Evolutionary conservation across 371 early-diverging fungal species (phyloP).

Genomic region (Rhizopus stolonifer): DNA sequence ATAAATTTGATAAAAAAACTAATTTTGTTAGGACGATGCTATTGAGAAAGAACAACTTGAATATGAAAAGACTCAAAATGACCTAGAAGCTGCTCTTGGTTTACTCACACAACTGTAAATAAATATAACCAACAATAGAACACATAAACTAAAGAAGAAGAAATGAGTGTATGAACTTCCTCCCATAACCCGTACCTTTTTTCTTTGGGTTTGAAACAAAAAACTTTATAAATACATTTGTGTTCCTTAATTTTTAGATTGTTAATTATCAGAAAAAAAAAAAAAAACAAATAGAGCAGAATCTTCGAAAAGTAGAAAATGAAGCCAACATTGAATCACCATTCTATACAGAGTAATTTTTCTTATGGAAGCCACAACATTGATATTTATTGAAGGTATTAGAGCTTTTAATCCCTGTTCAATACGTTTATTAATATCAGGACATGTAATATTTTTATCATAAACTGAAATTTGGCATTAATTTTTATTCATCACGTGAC

Average conservation of each 20-base stretch:
- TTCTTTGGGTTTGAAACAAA: too few relatives aligned
- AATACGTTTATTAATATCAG: constrained; percentile 97
- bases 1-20: not conserved
- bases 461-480: too few relatives aligned
- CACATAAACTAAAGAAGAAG: not conserved
- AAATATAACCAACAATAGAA: too few relatives aligned
- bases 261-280: too few relatives aligned
- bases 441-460: constrained; percentile 92
- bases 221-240: too few relatives aligned
- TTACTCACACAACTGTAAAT: constrained; percentile 34
- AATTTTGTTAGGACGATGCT: constrained; percentile 13
- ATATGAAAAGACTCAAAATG: constrained; percentile 46
- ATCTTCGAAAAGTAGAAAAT: constrained; percentile 98
- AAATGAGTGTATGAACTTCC: too few relatives aligned
- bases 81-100: constrained; percentile 45
- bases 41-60: constrained; percentile 37
- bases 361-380: constrained; percentile 99
- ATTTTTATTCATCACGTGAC: too few relatives aligned
- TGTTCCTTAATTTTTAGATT: too few relatives aligned
- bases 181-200: too few relatives aligned
- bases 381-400: constrained; percentile 99
- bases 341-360: constrained; percentile 99
- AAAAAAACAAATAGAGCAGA: too few relatives aligned
- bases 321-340: constrained; percentile 99
- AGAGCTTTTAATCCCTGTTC: constrained; percentile 98